Conservation (phyloP, 139 green algal species). For the Chlamydomonas urium region DNA sequence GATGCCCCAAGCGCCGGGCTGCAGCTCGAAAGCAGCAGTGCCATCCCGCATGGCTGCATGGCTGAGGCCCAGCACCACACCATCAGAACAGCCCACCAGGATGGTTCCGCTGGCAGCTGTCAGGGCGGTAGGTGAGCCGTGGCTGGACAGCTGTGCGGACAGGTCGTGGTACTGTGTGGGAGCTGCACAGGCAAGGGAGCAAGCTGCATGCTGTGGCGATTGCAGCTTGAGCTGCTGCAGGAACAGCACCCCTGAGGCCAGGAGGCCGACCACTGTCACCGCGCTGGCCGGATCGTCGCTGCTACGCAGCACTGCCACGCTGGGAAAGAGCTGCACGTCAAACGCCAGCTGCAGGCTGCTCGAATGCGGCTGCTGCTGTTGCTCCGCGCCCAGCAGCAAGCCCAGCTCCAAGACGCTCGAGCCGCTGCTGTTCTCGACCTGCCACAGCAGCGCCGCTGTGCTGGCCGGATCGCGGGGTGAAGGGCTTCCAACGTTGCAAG, state of each 20-base stretch:
- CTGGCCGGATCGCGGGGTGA: too few relatives aligned
- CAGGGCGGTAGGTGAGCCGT: slow-evolving; percentile 35
- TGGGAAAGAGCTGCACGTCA: slow-evolving; percentile 16
- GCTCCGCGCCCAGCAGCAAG: too few relatives aligned
- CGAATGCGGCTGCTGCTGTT: too few relatives aligned
- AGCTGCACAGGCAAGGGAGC: background rate
- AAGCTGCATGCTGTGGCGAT: slow-evolving; percentile 14
- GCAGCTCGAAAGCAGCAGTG: slow-evolving; percentile 23
- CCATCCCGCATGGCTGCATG: background rate
- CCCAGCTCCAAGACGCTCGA: too few relatives aligned
- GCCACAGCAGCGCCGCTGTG: too few relatives aligned
- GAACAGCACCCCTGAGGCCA: slow-evolving; percentile 9
- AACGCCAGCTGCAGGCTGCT: slow-evolving; percentile 17
- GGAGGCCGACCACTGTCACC: slow-evolving; percentile 10
- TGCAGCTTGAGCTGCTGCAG: background rate
- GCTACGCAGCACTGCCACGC: background rate
- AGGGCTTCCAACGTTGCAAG: too few relatives aligned
- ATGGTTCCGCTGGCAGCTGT: slow-evolving; percentile 17
- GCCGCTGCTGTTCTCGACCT: too few relatives aligned
- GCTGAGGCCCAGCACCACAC: slow-evolving; percentile 26
- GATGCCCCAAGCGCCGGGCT: slow-evolving; percentile 34
- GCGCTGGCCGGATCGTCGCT: background rate
- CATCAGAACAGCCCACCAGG: slow-evolving; percentile 27
- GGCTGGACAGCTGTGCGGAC: slow-evolving; percentile 12
- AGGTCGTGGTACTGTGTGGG: slow-evolving; percentile 21